Evolutionary conservation across 1,284 basidiomycete species (phyloP).

Genomic region (Moniliophthora roreri): DNA sequence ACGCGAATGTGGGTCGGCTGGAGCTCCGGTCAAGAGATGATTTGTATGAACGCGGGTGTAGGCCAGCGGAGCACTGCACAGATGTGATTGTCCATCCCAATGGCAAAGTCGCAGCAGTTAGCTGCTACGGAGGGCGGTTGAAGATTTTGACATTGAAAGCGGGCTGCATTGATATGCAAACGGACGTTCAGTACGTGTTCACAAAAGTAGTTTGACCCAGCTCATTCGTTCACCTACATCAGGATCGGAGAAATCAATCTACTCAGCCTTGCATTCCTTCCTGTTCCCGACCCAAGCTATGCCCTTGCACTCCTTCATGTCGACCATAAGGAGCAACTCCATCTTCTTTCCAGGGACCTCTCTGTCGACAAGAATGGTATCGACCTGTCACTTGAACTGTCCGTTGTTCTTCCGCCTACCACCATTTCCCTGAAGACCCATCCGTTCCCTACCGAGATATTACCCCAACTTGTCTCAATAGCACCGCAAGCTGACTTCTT

Average conservation of each 20-base stretch:
- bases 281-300: slow-evolving; percentile 42
- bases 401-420: slow-evolving; percentile 46
- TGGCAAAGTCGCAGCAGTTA: slow-evolving; percentile 59
- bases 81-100: slow-evolving; percentile 61
- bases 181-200: slow-evolving; percentile 64
- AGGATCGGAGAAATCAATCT: slow-evolving; percentile 80
- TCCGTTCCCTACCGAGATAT: slow-evolving; percentile 39
- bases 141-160: slow-evolving; percentile 57
- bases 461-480: slow-evolving; percentile 49
- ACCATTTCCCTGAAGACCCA: slow-evolving; percentile 35
- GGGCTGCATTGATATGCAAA: slow-evolving; percentile 52
- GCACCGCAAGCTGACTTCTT: slow-evolving; percentile 37
- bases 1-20: slow-evolving; percentile 36
- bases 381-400: slow-evolving; percentile 56
- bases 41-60: slow-evolving; percentile 53
- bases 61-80: slow-evolving; percentile 68
- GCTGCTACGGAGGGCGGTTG: slow-evolving; percentile 67
- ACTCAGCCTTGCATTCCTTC: slow-evolving; percentile 68
- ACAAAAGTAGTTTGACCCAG: not conserved
- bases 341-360: slow-evolving; percentile 61
- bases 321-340: slow-evolving; percentile 61
- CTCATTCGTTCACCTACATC: slow-evolving; percentile 3
- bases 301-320: slow-evolving; percentile 68
- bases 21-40: slow-evolving; percentile 39
- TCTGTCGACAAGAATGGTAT: slow-evolving; percentile 31